Base-by-base conservation (phyloP, 2,329 filamentous ascomycete species). In the Claviceps spartinae region DNA sequence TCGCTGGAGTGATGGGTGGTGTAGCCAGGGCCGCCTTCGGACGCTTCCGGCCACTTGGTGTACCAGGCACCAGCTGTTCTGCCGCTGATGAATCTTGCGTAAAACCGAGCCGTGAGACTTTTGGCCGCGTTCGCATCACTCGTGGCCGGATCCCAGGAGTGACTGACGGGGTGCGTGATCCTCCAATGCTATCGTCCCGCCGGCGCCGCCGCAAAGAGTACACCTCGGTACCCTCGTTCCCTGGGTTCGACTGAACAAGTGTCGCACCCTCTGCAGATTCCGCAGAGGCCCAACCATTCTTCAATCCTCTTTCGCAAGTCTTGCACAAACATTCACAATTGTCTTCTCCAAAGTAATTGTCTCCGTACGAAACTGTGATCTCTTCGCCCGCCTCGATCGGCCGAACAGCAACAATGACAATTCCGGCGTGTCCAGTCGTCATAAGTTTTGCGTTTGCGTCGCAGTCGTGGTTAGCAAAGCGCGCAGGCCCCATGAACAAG, bases 391-490 rank as follows among this genome's bases (percentile, higher is more conserved):
- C 73, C 11, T 85, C 79, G 55, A 98, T 97, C 54, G 90, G 78
- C 58, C 83, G 81, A 37, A 82, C 81, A 2, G 93, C 88, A 48
- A 95, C 81, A 52, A 98, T 90, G 62, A 94, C 86, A 72, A 98
- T 96, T 38, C 88, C 88, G 53, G 90, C 83, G 52, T 84, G 81
- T 46, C 89, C 88, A 38, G 82, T 85, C 38, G 88, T 96, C 59
- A 87, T 84, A 45, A 98, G 77, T 62, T 83, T 81, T 8, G 90
- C 90, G 70, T 97, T 98, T 36, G 93, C 88, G 59, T 86, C 79
- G 69, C 93, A 98, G 67, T 98, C 93, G 68, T 98, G 93, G 64
- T 98, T 98, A 26, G 93, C 89, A 66, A 98, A 97, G 49, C 93
- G 83, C 37, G 93, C 93, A 7, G 93, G 94, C 0, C 93, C 93